Evolutionary conservation across 169 alveolate species (phyloP), one percentile per base, ranked within the genome.

Genomic region (Eimeria necatrix): DNA sequence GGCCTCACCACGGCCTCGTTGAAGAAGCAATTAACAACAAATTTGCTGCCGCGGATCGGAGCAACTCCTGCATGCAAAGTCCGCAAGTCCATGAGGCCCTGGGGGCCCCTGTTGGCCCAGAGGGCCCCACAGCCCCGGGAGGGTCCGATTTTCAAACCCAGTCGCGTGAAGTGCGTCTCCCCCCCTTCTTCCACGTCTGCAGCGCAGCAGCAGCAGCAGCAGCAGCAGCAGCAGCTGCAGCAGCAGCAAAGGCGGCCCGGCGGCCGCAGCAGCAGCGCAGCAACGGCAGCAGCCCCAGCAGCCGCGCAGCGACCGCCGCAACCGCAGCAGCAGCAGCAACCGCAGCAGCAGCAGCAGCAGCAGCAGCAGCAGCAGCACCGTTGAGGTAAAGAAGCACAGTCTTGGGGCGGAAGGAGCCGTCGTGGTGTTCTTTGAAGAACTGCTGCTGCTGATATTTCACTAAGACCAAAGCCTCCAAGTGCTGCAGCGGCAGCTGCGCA

Each of bases 181-280:
- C 93, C 95, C n/a, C 95, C 96, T 0, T 64, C 94, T 41, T 86
- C 94, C 52, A 86, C 96, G 41, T 94, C 96, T 94, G 87, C n/a
- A 32, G 26, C 51, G 48, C 46, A 20, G 80, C 49, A 48, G 24
- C 49, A 84, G 6, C 73, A 84, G 59, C 49, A 80, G 81, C 10
- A 24, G 48, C 18, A 52, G 24, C 41, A 20, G 32, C n/a, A n/a
- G n/a, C 26, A 20, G n/a, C 16, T 2, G 80, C 76, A 53, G 2
- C 5, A 10, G 41, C 60, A n/a, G 2, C 48, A 24, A 24, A 24
- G 4, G 20, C 7, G n/a, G 80, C 14, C 53, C 60, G 41, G 32
- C n/a, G 4, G 53, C 59, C 41, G 93, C 52, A 8, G 91, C 8
- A 83, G 52, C 16, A 56, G 80, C 61, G 49, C 49, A 20, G 4